Evolutionary conservation across 208 protist genomes (phyloP).

Genomic region (Acanthamoeba culbertsoni): DNA sequence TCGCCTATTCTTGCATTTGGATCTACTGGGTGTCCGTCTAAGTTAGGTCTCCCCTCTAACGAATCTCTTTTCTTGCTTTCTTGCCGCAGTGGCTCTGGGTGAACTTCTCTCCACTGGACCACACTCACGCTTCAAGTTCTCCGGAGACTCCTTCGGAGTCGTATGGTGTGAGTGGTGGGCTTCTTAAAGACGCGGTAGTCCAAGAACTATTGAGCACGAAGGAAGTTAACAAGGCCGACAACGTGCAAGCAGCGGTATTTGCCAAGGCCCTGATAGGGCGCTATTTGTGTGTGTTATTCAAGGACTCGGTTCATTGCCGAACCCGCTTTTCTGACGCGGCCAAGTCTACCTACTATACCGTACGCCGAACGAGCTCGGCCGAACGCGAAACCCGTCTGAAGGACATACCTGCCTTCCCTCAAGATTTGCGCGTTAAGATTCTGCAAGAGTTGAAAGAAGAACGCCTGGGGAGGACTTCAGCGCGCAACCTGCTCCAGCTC

Average conservation of each 20-base stretch:
- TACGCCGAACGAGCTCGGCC: neutral
- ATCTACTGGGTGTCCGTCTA: neutral
- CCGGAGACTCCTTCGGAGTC: neutral
- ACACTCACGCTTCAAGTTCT: neutral
- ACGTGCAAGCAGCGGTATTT: slow-evolving; percentile 21
- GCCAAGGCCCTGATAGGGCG: slow-evolving; percentile 56
- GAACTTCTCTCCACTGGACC: slow-evolving; percentile 50
- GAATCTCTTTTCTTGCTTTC: neutral
- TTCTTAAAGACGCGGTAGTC: neutral
- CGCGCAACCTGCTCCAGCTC: slow-evolving; percentile 51
- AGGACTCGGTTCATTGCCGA: slow-evolving; percentile 22
- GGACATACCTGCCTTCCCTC: slow-evolving; percentile 29
- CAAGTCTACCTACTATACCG: neutral
- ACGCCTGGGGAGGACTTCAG: slow-evolving; percentile 51
- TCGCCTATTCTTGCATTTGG: neutral
- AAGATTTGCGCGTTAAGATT: slow-evolving; percentile 56
- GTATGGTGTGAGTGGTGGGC: neutral
- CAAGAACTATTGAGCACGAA: slow-evolving; percentile 36
- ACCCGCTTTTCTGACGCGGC: slow-evolving; percentile 3
- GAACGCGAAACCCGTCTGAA: neutral
- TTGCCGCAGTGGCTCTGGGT: slow-evolving; percentile 53
- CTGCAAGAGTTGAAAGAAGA: slow-evolving; percentile 52
- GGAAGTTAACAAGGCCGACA: slow-evolving; percentile 57
- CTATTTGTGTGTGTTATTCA: slow-evolving; percentile 56
- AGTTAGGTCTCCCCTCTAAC: neutral